These are phyloP conservation scores for Pyrenula aspistea DNA, from an alignment of 495 filamentous ascomycete species.

Conservation along the genomic window DNA sequence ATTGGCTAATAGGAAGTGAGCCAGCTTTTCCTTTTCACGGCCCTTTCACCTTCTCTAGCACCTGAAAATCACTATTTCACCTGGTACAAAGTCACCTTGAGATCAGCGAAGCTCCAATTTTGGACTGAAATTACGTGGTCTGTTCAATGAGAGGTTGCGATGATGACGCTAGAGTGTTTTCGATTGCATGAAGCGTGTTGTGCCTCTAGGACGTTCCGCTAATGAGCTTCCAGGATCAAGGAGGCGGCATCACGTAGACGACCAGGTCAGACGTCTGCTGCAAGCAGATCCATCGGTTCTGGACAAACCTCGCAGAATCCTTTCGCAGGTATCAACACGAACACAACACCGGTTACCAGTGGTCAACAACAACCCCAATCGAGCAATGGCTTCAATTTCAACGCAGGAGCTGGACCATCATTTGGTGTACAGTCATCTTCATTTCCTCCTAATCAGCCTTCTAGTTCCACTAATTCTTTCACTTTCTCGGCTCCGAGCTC, in stretches of 20 bases:
- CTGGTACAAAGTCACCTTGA: neutral
- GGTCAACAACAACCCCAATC: neutral
- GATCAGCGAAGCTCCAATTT: neutral
- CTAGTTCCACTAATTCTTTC: neutral
- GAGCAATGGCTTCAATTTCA: neutral
- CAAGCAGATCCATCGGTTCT: neutral
- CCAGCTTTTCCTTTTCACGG: conserved; percentile 10
- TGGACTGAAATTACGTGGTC: neutral
- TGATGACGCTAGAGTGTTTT: too few relatives aligned
- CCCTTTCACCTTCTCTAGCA: neutral
- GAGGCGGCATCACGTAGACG: neutral
- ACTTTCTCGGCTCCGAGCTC: neutral
- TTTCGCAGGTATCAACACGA: neutral
- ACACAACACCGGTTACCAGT: neutral
- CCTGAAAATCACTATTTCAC: too few relatives aligned
- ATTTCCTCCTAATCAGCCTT: neutral
- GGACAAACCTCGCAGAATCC: neutral
- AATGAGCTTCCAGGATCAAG: neutral
- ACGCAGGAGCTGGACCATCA: neutral
- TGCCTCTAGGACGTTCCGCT: too few relatives aligned
- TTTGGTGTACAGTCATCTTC: neutral
- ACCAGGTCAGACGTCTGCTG: neutral
- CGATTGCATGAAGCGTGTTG: too few relatives aligned
- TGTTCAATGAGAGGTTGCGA: too few relatives aligned
- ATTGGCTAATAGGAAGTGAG: conserved; percentile 41